These are phyloP conservation scores for Scleroderma bovista DNA, from an alignment of 768 basidiomycete species.

Conservation along the genomic window DNA sequence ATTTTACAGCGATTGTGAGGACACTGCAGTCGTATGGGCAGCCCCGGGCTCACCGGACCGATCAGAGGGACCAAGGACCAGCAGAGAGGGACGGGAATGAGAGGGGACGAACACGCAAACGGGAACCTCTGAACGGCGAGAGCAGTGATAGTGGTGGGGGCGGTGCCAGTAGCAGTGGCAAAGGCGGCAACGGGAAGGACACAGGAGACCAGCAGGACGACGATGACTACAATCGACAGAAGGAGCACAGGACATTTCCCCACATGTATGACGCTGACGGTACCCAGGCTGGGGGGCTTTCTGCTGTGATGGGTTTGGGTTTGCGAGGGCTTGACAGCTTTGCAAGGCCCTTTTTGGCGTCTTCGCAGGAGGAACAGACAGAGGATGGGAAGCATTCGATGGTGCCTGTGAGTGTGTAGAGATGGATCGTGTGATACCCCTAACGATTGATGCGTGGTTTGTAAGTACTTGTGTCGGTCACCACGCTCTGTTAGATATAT, in stretches of 20 bases:
- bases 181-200: too few relatives aligned
- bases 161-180: not conserved
- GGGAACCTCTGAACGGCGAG: not conserved
- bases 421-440: too few relatives aligned
- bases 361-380: not conserved
- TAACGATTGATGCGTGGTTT: too few relatives aligned
- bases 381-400: not conserved
- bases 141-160: not conserved
- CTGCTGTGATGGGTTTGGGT: not conserved
- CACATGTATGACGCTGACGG: not conserved
- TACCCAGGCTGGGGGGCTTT: not conserved
- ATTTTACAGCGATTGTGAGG: slow-evolving; percentile 54
- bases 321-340: not conserved
- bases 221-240: not conserved
- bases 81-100: not conserved
- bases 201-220: not conserved
- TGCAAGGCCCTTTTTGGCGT: not conserved
- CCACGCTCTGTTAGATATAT: too few relatives aligned
- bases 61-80: not conserved
- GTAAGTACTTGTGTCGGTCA: too few relatives aligned
- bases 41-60: not conserved
- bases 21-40: slow-evolving; percentile 51
- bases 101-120: not conserved
- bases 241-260: not conserved
- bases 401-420: too few relatives aligned